Conservation (phyloP, 345 rosid species). For the Salix udensis region DNA sequence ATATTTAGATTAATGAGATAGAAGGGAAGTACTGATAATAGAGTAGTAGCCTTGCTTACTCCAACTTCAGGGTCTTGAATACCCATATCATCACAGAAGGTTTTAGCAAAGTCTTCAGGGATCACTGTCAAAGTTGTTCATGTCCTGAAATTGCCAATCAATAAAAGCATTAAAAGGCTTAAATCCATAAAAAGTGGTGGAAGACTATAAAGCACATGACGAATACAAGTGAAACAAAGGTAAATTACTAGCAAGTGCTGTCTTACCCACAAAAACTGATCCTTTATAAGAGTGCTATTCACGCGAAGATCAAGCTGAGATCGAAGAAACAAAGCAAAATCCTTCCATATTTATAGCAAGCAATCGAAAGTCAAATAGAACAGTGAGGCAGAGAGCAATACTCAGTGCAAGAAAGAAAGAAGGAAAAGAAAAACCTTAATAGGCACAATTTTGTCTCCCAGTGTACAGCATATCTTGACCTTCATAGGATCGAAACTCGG, state of each 20-base stretch:
- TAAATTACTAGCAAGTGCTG: not conserved
- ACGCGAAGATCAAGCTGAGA: slow-evolving; percentile 94
- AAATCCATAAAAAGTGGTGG: not conserved
- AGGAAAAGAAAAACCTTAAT: slow-evolving; percentile 65
- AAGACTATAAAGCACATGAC: not conserved
- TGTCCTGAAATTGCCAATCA: slow-evolving; percentile 47
- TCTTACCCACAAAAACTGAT: slow-evolving; percentile 86
- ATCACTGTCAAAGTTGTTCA: slow-evolving; percentile 88
- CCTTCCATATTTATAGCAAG: not conserved
- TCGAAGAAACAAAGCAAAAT: slow-evolving; percentile 15
- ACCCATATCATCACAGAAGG: slow-evolving; percentile 78
- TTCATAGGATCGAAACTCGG: slow-evolving; percentile 79
- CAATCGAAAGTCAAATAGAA: not conserved
- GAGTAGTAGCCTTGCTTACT: slow-evolving; percentile 39
- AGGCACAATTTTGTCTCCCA: slow-evolving; percentile 89
- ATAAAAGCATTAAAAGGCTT: not conserved
- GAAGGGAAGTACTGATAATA: not conserved
- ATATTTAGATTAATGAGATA: not conserved
- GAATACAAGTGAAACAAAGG: not conserved
- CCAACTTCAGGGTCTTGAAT: slow-evolving; percentile 94
- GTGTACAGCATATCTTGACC: slow-evolving; percentile 81
- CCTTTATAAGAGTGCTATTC: slow-evolving; percentile 81
- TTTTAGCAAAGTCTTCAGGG: slow-evolving; percentile 90
- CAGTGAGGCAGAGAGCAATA: not conserved
- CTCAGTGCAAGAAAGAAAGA: slow-evolving; percentile 13